A percentile compares a stretch with the other conserved stretches of the same genome.
These are phyloP conservation scores for Russula dissimulans DNA, from an alignment of 768 basidiomycete species.

Conservation along the genomic window DNA sequence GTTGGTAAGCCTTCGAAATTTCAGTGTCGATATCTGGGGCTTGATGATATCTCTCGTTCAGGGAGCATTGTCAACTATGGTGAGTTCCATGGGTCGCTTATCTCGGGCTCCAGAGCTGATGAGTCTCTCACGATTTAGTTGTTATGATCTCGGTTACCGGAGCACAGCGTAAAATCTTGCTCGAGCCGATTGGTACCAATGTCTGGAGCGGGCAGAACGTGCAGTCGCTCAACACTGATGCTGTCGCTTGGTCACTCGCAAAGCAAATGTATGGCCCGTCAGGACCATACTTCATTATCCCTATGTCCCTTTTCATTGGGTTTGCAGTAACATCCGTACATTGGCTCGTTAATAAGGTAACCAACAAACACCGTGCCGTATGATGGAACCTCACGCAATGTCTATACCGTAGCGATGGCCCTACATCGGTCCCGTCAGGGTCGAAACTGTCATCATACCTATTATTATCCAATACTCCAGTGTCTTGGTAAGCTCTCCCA, in stretches of 20 bases:
- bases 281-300: constrained; percentile 50
- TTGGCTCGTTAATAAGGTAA: constrained; percentile 44
- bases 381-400: not conserved
- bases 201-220: constrained; percentile 38
- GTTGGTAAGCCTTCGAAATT: constrained; percentile 30
- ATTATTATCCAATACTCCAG: constrained; percentile 43
- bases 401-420: constrained; percentile 38
- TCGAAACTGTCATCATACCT: constrained; percentile 44
- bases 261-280: constrained; percentile 45
- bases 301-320: constrained; percentile 44
- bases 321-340: constrained; percentile 44
- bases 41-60: not conserved
- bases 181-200: constrained; percentile 46
- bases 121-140: constrained; percentile 25
- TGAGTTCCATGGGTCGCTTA: constrained; percentile 1
- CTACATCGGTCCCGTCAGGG: constrained; percentile 42
- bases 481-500: constrained; percentile 25
- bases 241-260: constrained; percentile 57
- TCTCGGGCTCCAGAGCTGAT: constrained; percentile 21
- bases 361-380: not conserved
- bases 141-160: constrained; percentile 51
- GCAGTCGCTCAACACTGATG: constrained; percentile 47
- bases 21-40: not conserved
- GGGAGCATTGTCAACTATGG: constrained; percentile 32
- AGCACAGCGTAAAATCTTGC: constrained; percentile 44